Percentiles rank a stretch among this genome's conserved stretches.
These are phyloP conservation scores for Harrya chromipes DNA, from an alignment of 768 basidiomycete species.

Conservation along the genomic window DNA sequence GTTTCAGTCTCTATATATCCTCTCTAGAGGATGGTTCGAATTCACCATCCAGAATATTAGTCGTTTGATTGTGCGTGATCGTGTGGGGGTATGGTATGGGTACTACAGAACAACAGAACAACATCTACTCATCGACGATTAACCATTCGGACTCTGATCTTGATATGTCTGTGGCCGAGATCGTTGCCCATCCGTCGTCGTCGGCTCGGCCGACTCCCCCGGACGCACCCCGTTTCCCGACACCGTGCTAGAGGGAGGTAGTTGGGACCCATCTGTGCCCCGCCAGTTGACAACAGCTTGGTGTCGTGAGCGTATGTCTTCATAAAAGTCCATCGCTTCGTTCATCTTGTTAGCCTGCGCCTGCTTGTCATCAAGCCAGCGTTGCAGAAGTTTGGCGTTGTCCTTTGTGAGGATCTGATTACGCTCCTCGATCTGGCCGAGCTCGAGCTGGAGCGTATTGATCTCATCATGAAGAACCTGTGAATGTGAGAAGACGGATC, in stretches of 20 bases:
- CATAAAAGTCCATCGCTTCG: slow-evolving; percentile 86
- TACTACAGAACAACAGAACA: slow-evolving; percentile 9
- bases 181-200: slow-evolving; percentile 65
- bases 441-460: slow-evolving; percentile 85
- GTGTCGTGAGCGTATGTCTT: slow-evolving; percentile 77
- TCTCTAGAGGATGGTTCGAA: slow-evolving; percentile 29
- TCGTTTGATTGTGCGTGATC: slow-evolving; percentile 13
- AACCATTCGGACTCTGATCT: slow-evolving; percentile 94
- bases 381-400: slow-evolving; percentile 91
- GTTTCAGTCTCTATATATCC: slow-evolving; percentile 26
- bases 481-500: neutral
- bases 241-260: slow-evolving; percentile 36
- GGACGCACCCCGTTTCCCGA: slow-evolving; percentile 45
- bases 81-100: slow-evolving; percentile 23
- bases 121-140: slow-evolving; percentile 52
- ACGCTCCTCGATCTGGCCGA: slow-evolving; percentile 84
- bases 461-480: slow-evolving; percentile 96
- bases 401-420: slow-evolving; percentile 86
- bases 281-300: slow-evolving; percentile 60
- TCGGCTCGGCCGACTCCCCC: slow-evolving; percentile 35
- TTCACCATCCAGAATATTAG: slow-evolving; percentile 26
- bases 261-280: slow-evolving; percentile 35
- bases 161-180: slow-evolving; percentile 65
- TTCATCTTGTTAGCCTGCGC: slow-evolving; percentile 93
- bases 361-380: slow-evolving; percentile 97